Conservation (phyloP, 2,329 filamentous ascomycete genomes). For the Penicillium brasilianum region DNA sequence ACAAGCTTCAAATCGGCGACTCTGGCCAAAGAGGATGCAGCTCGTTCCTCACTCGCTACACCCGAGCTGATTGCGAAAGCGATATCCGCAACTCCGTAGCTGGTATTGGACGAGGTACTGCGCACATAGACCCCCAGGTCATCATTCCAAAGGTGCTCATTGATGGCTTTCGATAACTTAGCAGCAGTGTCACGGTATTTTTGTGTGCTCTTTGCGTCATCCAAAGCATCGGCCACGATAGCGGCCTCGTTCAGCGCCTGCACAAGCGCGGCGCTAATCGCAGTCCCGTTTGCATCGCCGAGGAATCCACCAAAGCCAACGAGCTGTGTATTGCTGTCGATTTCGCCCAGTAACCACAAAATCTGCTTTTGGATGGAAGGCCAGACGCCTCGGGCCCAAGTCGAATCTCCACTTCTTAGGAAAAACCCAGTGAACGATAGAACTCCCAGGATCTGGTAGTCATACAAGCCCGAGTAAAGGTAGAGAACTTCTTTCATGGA, state of each 20-base stretch:
- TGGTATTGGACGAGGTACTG: conserved; percentile 9
- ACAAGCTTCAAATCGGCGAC: conserved; percentile 39
- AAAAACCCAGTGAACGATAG: conserved; percentile 5
- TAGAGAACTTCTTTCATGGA: conserved; percentile 28
- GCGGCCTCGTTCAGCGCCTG: conserved; percentile 19
- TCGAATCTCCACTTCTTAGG: background rate
- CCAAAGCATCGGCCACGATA: conserved; percentile 13
- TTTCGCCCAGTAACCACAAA: background rate
- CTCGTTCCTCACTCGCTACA: conserved; percentile 4
- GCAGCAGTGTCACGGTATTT: conserved; percentile 1
- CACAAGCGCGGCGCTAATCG: conserved; percentile 17
- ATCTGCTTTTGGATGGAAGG: background rate
- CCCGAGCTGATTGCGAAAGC: conserved; percentile 12
- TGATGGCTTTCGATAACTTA: conserved; percentile 15
- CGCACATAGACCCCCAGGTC: conserved; percentile 11
- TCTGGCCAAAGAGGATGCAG: conserved; percentile 1
- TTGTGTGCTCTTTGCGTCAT: conserved; percentile 10
- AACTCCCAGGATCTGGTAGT: conserved; percentile 13
- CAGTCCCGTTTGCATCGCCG: conserved; percentile 15
- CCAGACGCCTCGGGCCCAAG: background rate
- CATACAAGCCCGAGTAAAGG: conserved; percentile 9
- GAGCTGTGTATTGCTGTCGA: background rate
- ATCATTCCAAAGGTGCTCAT: conserved; percentile 21
- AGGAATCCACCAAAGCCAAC: background rate
- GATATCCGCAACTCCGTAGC: conserved; percentile 7